phyloP scores from a whole-genome alignment of 2,329 filamentous ascomycete species.

The Coniosporium tulheliwenetii region DNA sequence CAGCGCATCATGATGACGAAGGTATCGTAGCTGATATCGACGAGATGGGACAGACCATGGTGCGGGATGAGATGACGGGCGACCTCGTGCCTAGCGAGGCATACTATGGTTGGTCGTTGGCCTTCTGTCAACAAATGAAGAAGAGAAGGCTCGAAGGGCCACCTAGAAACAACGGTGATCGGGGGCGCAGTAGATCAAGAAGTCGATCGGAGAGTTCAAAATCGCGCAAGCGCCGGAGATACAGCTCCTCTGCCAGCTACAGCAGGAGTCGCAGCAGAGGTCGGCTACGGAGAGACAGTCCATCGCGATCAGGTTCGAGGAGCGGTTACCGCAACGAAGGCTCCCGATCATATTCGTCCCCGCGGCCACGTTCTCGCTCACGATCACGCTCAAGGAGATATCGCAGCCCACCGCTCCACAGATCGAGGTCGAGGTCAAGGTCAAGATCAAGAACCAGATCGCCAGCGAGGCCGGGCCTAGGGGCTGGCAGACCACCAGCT shows the following conservation, averaged over 20 bases:
- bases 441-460: background rate
- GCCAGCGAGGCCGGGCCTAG: background rate
- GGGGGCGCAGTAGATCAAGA: constrained; percentile 2
- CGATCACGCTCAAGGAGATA: background rate
- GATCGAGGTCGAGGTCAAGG: background rate
- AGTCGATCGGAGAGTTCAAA: constrained; percentile 2
- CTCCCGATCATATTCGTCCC: background rate
- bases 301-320: background rate
- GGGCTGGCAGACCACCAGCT: background rate
- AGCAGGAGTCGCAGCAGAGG: constrained; percentile 2
- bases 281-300: background rate
- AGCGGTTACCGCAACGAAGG: background rate
- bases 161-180: background rate
- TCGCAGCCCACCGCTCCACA: background rate
- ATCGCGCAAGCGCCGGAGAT: constrained; percentile 3
- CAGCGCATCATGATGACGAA: constrained; percentile 32
- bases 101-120: constrained; percentile 77
- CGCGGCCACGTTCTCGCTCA: background rate
- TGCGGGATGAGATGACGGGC: constrained; percentile 50
- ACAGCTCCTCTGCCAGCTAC: constrained; percentile 2
- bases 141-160: background rate
- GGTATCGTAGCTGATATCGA: constrained; percentile 48
- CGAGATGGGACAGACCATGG: constrained; percentile 54
- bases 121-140: constrained; percentile 72
- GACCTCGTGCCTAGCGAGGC: constrained; percentile 51